These are phyloP conservation scores for Blumeriella jaapii DNA, from an alignment of 2,329 filamentous ascomycete species.

Conservation along the genomic window DNA sequence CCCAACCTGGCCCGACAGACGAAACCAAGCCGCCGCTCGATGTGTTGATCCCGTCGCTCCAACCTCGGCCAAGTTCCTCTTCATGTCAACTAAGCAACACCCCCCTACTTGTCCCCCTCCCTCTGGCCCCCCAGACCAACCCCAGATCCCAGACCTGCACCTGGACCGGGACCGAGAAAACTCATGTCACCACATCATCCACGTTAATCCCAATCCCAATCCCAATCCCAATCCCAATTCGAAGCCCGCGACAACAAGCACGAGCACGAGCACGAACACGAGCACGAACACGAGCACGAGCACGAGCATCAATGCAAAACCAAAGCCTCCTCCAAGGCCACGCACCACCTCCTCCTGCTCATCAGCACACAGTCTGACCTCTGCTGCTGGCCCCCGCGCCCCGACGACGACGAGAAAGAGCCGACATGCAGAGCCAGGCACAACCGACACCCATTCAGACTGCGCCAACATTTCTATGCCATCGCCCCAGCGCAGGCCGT, in stretches of 20 bases:
- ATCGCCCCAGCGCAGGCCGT: conserved; percentile 36
- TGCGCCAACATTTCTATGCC: conserved; percentile 55
- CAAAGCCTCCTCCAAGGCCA: conserved; percentile 1
- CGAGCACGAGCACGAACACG: background rate
- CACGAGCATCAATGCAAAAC: background rate
- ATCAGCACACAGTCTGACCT: conserved; percentile 36
- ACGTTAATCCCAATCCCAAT: conserved; percentile 1
- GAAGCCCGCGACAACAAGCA: background rate
- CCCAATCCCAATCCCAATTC: conserved; percentile 1
- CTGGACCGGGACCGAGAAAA: background rate
- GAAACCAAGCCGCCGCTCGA: too few species aligned
- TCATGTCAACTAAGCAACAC: conserved; percentile 15
- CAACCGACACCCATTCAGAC: conserved; percentile 44
- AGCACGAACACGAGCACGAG: background rate
- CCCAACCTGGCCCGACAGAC: too few species aligned
- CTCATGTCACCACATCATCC: background rate
- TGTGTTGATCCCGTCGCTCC: too few species aligned
- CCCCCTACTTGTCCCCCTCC: too few species aligned
- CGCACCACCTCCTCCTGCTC: conserved; percentile 18
- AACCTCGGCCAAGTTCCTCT: too few species aligned
- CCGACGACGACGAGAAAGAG: conserved; percentile 37
- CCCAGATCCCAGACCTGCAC: too few species aligned
- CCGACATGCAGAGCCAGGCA: conserved; percentile 47
- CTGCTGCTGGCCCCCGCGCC: conserved; percentile 32
- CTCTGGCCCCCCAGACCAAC: too few species aligned